A percentile compares a stretch with the other conserved stretches of the same genome.
phyloP scores from a whole-genome alignment of 345 rosid genomes.

The Xanthoceras sorbifolium region DNA sequence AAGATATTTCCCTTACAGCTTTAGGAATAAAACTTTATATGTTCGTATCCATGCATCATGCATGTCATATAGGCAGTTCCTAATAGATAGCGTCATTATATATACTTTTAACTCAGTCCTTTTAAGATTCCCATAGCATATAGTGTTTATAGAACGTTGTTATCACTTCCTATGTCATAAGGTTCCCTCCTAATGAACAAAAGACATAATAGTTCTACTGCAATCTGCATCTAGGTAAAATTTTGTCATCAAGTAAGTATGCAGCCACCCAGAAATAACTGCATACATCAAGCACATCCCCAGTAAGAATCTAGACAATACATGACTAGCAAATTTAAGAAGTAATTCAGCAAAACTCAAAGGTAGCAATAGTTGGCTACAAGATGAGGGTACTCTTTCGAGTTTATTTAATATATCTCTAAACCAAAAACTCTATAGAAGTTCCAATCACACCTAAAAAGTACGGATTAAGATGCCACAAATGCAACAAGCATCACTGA shows the following conservation, averaged over 20 bases:
- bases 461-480: background rate
- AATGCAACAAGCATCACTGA: background rate
- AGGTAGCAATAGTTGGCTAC: background rate
- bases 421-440: background rate
- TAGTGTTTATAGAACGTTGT: too few relatives aligned
- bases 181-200: too few relatives aligned
- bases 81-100: too few relatives aligned
- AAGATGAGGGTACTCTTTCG: background rate
- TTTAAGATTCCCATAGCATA: too few relatives aligned
- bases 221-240: background rate
- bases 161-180: too few relatives aligned
- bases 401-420: background rate
- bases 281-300: too few relatives aligned
- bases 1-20: background rate
- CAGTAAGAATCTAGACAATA: background rate
- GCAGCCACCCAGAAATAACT: background rate
- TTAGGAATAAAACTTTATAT: background rate
- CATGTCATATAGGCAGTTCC: too few relatives aligned
- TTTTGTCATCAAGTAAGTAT: background rate
- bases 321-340: background rate
- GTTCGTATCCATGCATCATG: too few relatives aligned
- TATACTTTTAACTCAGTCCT: too few relatives aligned
- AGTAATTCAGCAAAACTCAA: background rate
- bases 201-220: too few relatives aligned
- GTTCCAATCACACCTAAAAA: background rate